Percentiles rank a stretch among this genome's conserved stretches.
phyloP scores from a whole-genome alignment of 805 yeast species.

The Lipomyces yamadae region DNA sequence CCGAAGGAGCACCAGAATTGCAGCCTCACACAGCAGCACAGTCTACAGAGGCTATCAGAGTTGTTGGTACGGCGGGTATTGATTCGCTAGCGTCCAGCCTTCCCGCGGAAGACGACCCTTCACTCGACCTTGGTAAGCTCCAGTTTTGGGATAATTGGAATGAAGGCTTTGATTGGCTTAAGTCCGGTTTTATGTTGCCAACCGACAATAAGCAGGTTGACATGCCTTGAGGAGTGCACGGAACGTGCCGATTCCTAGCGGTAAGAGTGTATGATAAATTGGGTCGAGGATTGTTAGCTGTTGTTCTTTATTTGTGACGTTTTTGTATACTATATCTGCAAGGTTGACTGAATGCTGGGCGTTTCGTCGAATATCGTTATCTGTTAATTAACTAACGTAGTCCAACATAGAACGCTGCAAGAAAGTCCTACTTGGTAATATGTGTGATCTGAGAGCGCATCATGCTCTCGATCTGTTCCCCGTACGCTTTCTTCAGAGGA shows the following conservation, averaged over 20 bases:
- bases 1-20: background rate
- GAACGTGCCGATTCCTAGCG: too few relatives aligned
- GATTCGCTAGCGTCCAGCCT: background rate
- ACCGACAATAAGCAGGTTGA: constrained; percentile 10
- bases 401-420: too few relatives aligned
- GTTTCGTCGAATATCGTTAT: background rate
- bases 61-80: background rate
- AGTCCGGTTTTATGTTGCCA: constrained; percentile 35
- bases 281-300: background rate
- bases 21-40: background rate
- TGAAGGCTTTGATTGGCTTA: constrained; percentile 36
- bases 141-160: constrained; percentile 35
- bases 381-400: too few relatives aligned
- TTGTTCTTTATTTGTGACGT: background rate
- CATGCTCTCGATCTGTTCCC: constrained; percentile 2
- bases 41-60: background rate
- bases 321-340: background rate
- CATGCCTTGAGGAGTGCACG: background rate
- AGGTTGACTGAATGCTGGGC: background rate
- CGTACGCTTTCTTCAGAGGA: background rate
- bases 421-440: too few relatives aligned
- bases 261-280: background rate
- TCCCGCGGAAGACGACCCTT: background rate
- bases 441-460: constrained; percentile 1
- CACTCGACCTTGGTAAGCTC: constrained; percentile 8